Evolutionary conservation across 2,329 filamentous ascomycete genomes (phyloP), one percentile per base, ranked within the genome.

Genomic region (Aspergillus flavus): DNA sequence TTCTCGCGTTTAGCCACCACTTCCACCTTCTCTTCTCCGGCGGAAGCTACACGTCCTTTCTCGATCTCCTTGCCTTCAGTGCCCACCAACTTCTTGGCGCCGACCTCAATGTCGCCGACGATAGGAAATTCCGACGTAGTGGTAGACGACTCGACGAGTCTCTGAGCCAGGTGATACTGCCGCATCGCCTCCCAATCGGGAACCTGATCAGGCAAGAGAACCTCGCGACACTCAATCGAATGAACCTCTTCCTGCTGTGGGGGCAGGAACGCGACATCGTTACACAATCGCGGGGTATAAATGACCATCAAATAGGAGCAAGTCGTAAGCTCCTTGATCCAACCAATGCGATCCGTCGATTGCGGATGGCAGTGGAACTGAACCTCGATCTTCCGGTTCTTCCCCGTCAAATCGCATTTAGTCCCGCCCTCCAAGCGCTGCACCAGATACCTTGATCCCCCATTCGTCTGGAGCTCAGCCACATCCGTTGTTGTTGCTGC

Each of bases 291-390:
- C 0, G 93, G 92, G 0, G 94, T 97, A 75, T 96, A 91, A 66
- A 97, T 87, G 36, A 96, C 88, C 93, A 97, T 97, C 59, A 97
- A 84, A 75, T 97, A 97, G 14, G 92, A 88, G 79, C 94, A 97
- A 12, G 93, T 97, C 3, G 90, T 91, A 1, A 94, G 88, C 76
- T 97, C 94, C 77, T 97, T 97, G 79, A 97, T 96, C 88, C 92
- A 93, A 50, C 90, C 90, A 71, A 97, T 97, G 55, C 90, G 87
- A 75, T 96, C 83, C 3, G 86, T 86, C 36, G 88, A 83, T 56
- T 91, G 89, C 0, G 92, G 92, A 71, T 92, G 90, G 80, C 93
- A 97, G 72, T 90, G 88, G 68, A 89, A 90, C 78, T 90, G 77
- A 11, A 97, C 87, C 77, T 97, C 94, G 68, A 97, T 90, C 69